Conservation (phyloP, 1,139 yeast genomes). For the Blastobotrys persicus region DNA sequence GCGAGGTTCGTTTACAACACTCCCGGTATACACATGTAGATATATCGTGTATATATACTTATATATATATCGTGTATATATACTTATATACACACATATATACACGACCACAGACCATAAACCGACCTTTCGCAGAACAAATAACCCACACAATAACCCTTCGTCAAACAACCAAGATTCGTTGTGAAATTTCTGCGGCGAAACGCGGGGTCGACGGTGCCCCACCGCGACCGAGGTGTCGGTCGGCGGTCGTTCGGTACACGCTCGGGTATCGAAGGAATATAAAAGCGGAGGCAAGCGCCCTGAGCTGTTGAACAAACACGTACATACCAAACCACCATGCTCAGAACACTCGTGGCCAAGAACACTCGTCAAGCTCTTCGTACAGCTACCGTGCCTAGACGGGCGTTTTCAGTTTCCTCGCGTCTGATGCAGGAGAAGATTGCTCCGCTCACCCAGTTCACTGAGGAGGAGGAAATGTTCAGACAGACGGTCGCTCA, state of each 20-base stretch:
- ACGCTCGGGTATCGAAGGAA: not conserved
- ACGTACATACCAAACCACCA: not conserved
- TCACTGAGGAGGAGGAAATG: constrained; percentile 44
- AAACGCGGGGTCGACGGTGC: not conserved
- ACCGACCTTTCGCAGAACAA: no score
- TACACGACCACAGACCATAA: no score
- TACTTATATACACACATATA: no score
- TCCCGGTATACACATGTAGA: no score
- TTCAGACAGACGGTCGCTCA: constrained; percentile 41
- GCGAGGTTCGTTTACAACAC: no score
- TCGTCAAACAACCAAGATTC: no score
- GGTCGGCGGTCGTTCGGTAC: not conserved
- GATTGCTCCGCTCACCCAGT: constrained; percentile 25
- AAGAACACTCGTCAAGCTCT: constrained; percentile 5
- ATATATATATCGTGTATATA: no score
- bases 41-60: no score
- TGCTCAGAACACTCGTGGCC: constrained; percentile 7
- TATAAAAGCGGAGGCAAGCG: constrained; percentile 3
- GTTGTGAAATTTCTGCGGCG: not conserved
- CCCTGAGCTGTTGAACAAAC: not conserved
- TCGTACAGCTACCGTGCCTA: constrained; percentile 8
- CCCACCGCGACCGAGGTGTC: not conserved
- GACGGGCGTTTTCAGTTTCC: constrained; percentile 9
- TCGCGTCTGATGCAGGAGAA: constrained; percentile 4
- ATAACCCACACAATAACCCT: no score